Evolutionary conservation across 2,329 filamentous ascomycete genomes (phyloP).

Genomic region (Cladosporium sphaerospermum): DNA sequence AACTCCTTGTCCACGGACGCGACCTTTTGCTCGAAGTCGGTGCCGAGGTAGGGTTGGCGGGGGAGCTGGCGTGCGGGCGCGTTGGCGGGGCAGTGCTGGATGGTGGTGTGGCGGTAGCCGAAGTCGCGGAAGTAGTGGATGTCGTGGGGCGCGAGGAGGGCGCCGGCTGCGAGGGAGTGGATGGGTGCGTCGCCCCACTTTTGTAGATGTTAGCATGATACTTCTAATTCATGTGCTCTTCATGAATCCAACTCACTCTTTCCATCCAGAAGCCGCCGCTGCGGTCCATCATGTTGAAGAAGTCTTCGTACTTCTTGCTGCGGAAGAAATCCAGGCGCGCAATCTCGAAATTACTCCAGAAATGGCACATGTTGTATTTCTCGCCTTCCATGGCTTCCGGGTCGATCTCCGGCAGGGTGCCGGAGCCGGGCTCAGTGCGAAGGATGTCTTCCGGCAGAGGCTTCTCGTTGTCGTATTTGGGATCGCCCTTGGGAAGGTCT

Average conservation of each 20-base stretch:
- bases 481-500: constrained; percentile 44
- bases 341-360: constrained; percentile 99
- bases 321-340: constrained; percentile 91
- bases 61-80: constrained; percentile 81
- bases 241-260: constrained; percentile 55
- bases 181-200: constrained; percentile 99
- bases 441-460: constrained; percentile 75
- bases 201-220: constrained; percentile 32
- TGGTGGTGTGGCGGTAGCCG: constrained; percentile 96
- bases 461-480: constrained; percentile 59
- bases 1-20: constrained; percentile 41
- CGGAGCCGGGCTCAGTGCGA: constrained; percentile 64
- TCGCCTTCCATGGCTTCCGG: constrained; percentile 94
- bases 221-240: not conserved
- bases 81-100: constrained; percentile 96
- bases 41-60: constrained; percentile 62
- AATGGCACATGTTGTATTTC: constrained; percentile 99
- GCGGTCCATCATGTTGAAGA: constrained; percentile 97
- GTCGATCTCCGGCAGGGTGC: constrained; percentile 73
- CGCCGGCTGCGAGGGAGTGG: constrained; percentile 91
- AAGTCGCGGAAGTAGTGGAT: constrained; percentile 99
- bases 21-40: constrained; percentile 54
- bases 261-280: constrained; percentile 99
- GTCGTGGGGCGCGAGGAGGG: constrained; percentile 70
- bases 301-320: constrained; percentile 94